Conservation (phyloP, 1,284 basidiomycete species). For the Nidula niveotomentosa region DNA sequence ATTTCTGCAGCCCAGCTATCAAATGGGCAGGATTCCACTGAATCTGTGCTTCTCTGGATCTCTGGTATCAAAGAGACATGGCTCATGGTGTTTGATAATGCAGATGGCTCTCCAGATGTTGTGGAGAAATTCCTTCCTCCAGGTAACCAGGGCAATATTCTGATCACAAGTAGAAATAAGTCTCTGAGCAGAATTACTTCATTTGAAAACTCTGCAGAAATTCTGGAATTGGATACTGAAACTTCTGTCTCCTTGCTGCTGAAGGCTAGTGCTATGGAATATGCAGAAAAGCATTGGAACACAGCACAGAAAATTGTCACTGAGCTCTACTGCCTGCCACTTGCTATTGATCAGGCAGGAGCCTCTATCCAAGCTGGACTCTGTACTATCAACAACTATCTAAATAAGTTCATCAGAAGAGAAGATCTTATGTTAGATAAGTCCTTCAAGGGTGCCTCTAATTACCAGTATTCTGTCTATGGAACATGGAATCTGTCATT, state of each 20-base stretch:
- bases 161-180: not conserved
- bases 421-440: conserved; percentile 5
- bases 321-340: conserved; percentile 8
- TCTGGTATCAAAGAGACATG: conserved; percentile 1
- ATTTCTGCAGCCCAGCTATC: not conserved
- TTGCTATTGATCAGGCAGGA: conserved; percentile 15
- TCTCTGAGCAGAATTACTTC: not conserved
- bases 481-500: conserved; percentile 12
- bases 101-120: not conserved
- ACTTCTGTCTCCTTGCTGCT: conserved; percentile 10
- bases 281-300: not conserved
- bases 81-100: conserved; percentile 8
- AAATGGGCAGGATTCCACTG: conserved; percentile 1
- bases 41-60: conserved; percentile 8
- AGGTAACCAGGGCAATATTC: conserved; percentile 1
- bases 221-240: not conserved
- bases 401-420: conserved; percentile 5
- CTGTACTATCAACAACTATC: conserved; percentile 10
- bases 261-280: conserved; percentile 6
- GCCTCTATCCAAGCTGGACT: conserved; percentile 9
- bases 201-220: not conserved
- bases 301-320: conserved; percentile 5
- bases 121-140: conserved; percentile 4
- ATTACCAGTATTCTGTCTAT: conserved; percentile 11
- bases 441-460: conserved; percentile 8